Conservation (phyloP, 202 grass and related monocot species). For the Panicum virgatum region DNA sequence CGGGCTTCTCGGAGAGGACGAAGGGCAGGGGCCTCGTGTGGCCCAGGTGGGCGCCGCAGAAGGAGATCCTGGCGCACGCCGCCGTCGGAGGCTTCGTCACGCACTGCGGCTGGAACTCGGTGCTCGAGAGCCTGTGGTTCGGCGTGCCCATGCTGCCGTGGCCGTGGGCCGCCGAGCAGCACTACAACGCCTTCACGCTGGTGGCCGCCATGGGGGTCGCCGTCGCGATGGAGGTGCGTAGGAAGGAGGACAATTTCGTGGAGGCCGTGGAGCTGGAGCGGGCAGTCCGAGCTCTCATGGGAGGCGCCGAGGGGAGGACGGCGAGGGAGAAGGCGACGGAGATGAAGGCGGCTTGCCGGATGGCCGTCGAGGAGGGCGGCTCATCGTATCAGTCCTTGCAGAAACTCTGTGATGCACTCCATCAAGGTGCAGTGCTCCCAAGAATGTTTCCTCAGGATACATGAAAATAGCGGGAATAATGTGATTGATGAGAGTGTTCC, state of each 20-base stretch:
- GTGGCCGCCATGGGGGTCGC: conserved; percentile 24
- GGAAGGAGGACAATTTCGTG: neutral
- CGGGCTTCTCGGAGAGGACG: neutral
- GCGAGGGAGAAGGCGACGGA: conserved; percentile 19
- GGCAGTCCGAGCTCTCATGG: conserved; percentile 20
- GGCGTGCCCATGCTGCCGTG: conserved; percentile 47
- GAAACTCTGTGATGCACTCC: too few relatives aligned
- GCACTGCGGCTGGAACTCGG: conserved; percentile 80
- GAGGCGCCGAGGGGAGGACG: conserved; percentile 15
- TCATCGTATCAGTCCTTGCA: neutral
- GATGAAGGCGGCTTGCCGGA: neutral
- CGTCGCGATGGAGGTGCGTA: conserved; percentile 20
- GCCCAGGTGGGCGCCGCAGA: neutral
- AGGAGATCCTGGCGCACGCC: conserved; percentile 36
- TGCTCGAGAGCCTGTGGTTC: conserved; percentile 50
- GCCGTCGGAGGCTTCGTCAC: conserved; percentile 55
- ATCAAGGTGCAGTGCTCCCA: too few relatives aligned
- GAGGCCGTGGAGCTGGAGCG: conserved; percentile 34
- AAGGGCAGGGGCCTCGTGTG: neutral
- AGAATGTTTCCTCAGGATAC: too few relatives aligned
- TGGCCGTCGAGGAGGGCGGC: neutral
- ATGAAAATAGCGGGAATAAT: too few relatives aligned
- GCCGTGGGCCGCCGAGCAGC: conserved; percentile 47
- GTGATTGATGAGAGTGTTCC: too few relatives aligned
- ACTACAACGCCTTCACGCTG: conserved; percentile 34